phyloP scores from a whole-genome alignment of 352 stramenopile genomes.

The Phytopythium helicoides region DNA sequence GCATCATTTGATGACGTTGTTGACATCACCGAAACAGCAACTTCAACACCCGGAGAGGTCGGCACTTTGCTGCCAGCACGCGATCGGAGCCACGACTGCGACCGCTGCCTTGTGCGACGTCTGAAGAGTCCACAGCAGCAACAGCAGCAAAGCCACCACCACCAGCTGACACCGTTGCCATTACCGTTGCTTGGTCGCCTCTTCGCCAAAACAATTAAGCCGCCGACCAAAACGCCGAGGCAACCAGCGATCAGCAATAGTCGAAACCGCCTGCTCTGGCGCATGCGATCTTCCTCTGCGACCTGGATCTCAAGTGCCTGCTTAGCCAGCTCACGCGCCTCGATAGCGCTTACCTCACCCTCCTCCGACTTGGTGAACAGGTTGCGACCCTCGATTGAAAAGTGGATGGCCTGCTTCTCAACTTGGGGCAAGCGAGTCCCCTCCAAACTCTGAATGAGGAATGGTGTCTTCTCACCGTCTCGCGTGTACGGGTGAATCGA shows the following conservation, averaged over 20 bases:
- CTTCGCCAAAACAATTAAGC: not conserved
- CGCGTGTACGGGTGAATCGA: conserved; percentile 43
- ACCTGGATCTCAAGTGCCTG: conserved; percentile 10
- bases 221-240: not conserved
- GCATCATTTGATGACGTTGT: not conserved
- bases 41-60: conserved; percentile 1
- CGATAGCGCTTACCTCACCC: conserved; percentile 46
- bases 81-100: not conserved
- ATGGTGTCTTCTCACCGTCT: conserved; percentile 38
- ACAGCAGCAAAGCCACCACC: conserved; percentile 1
- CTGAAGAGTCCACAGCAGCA: conserved; percentile 1
- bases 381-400: conserved; percentile 71
- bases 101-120: not conserved
- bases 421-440: conserved; percentile 50
- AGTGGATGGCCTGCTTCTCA: conserved; percentile 74
- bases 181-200: not conserved
- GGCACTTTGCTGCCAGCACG: conserved; percentile 3
- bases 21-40: conserved; percentile 3
- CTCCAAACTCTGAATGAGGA: conserved; percentile 53
- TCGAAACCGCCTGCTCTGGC: not conserved
- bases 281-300: not conserved
- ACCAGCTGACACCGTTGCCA: not conserved
- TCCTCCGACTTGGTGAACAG: conserved; percentile 58
- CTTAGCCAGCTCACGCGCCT: conserved; percentile 36
- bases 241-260: not conserved